These are phyloP conservation scores for Fomitopsis serialis DNA, from an alignment of 768 basidiomycete species.

Conservation along the genomic window DNA sequence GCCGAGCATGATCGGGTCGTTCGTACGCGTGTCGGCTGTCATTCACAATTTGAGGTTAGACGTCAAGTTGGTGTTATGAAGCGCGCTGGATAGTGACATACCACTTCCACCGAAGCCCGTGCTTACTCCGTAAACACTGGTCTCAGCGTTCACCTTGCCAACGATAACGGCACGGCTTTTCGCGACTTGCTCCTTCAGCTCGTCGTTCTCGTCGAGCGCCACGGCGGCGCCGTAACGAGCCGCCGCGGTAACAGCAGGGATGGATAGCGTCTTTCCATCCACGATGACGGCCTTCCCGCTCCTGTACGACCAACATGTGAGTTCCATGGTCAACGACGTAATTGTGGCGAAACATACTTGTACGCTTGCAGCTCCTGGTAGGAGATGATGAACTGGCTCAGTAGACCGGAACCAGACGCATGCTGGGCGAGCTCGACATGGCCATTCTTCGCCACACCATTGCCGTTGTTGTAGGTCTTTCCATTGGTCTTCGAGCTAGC, in stretches of 20 bases:
- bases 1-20: constrained; percentile 66
- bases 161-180: constrained; percentile 60
- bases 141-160: constrained; percentile 59
- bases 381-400: constrained; percentile 54
- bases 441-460: not conserved
- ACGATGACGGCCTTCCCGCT: constrained; percentile 57
- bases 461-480: not conserved
- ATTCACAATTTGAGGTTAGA: not conserved
- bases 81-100: constrained; percentile 14
- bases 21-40: constrained; percentile 76
- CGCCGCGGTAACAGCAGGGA: constrained; percentile 73
- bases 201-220: constrained; percentile 42
- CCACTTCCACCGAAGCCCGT: constrained; percentile 88
- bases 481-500: not conserved
- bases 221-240: constrained; percentile 58
- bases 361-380: constrained; percentile 58
- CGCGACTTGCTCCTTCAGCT: constrained; percentile 46
- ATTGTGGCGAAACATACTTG: constrained; percentile 38
- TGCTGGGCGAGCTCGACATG: not conserved
- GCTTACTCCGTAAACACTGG: constrained; percentile 80
- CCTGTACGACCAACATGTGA: constrained; percentile 30
- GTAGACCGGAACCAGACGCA: constrained; percentile 26
- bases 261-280: constrained; percentile 66
- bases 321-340: not conserved
- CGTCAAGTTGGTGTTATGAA: not conserved